Conservation (phyloP, 805 yeast genomes). For the Torulaspora indica region DNA sequence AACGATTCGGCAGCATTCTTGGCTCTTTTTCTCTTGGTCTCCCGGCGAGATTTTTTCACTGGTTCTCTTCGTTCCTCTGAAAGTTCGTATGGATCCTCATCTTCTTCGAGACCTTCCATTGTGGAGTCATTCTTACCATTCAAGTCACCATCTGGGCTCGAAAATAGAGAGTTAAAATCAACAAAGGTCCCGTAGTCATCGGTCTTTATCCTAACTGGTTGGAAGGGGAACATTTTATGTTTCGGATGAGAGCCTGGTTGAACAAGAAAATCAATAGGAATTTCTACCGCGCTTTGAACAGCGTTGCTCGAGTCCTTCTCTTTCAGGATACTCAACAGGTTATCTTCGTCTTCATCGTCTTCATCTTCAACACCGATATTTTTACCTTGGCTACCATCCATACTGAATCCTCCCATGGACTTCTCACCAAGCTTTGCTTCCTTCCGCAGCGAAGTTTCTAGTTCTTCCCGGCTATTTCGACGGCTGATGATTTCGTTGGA, state of each 20-base stretch:
- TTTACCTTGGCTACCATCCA: not conserved
- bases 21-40: constrained; percentile 34
- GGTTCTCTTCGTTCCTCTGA: constrained; percentile 23
- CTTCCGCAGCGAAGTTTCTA: constrained; percentile 34
- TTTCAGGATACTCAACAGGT: constrained; percentile 26
- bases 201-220: constrained; percentile 50
- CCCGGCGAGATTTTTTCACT: constrained; percentile 22
- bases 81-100: constrained; percentile 29
- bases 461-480: constrained; percentile 39
- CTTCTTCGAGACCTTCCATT: constrained; percentile 26
- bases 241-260: constrained; percentile 24
- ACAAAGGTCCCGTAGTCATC: constrained; percentile 89
- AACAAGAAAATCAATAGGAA: constrained; percentile 31
- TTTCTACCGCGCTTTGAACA: constrained; percentile 14
- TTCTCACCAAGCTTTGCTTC: constrained; percentile 25
- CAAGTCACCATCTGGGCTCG: constrained; percentile 45
- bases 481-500: constrained; percentile 43
- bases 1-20: constrained; percentile 39
- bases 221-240: constrained; percentile 73
- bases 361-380: constrained; percentile 22
- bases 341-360: constrained; percentile 36
- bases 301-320: constrained; percentile 10
- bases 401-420: constrained; percentile 13
- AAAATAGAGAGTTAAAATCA: constrained; percentile 56
- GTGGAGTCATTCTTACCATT: constrained; percentile 27